These are phyloP conservation scores for Neonectria magnoliae DNA, from an alignment of 2,329 filamentous ascomycete genomes.

Conservation along the genomic window DNA sequence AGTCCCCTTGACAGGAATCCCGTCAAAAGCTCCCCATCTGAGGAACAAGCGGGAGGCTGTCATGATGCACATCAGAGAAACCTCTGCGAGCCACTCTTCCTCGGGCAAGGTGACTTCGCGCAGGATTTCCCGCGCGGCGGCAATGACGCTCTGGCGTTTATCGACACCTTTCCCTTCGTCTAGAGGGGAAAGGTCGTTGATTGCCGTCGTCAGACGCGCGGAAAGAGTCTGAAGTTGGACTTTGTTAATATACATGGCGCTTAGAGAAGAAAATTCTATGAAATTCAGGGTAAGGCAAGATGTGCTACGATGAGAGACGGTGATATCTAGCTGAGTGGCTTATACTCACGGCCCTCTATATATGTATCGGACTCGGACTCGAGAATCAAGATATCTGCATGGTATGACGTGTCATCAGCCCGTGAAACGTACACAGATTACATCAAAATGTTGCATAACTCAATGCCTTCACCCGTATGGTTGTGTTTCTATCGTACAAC, in stretches of 20 bases:
- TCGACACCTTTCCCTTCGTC: not conserved
- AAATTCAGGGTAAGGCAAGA: not conserved
- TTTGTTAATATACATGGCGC: constrained; percentile 8
- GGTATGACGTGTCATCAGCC: not conserved
- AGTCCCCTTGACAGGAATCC: constrained; percentile 40
- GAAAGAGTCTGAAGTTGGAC: not conserved
- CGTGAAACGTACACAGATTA: not conserved
- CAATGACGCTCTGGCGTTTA: constrained; percentile 13
- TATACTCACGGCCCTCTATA: not conserved
- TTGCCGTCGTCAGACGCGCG: not conserved
- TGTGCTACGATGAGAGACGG: too few species aligned
- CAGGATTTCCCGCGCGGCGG: constrained; percentile 8
- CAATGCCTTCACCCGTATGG: not conserved
- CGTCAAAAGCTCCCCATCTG: constrained; percentile 46
- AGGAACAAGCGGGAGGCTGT: constrained; percentile 43
- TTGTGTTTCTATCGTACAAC: not conserved
- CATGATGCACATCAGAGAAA: constrained; percentile 23
- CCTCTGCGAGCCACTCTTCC: constrained; percentile 15
- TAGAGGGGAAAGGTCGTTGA: not conserved
- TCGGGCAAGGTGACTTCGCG: constrained; percentile 13
- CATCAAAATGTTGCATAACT: not conserved
- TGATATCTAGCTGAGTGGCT: not conserved
- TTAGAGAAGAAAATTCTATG: not conserved
- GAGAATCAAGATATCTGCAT: not conserved
- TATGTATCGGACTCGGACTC: not conserved